Base-by-base conservation (phyloP, 1,139 yeast genomes). In the Kodamaea arcana region DNA sequence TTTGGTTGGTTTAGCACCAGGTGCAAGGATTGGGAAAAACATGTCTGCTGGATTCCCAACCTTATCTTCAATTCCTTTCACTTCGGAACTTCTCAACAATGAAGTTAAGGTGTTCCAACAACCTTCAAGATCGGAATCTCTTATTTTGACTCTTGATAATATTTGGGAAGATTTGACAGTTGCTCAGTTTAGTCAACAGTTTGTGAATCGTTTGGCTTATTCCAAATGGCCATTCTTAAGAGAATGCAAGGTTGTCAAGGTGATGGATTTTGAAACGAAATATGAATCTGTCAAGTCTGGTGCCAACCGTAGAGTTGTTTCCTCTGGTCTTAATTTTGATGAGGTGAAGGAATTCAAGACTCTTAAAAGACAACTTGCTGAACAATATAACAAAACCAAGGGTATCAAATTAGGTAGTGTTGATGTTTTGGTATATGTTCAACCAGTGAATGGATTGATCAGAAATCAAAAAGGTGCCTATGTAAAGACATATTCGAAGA, bases 1-100 rank as follows among this genome's bases (percentile, higher is more conserved):
- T 30, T 29, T 29, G 21, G 72, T 73, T 42, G 94, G 92, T 3
- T 67, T 88, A 38, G 64, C 77, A 32, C 70, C 74, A 23, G 84
- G 85, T 38, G 95, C 88, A 9, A 69, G 74, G 42, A 62, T 74
- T 3, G 97, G 97, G 30, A 66, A 63, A 20, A 72, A 81, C 4
- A 65, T 85, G 34, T 65, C 84, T 39, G 95, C 96, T 12, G 97
- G 97, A 2, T 92, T 94, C 72, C 98, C 98, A 36, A 70, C 92
- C 12, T 68, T 92, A 50, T 62, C 75, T 32, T 76, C 94, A 0
- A 60, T 92, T 31, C 82, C 90, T 4, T 83, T 80, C 51, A 60
- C 69, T 0, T 52, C 60, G 12, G 54, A 62, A 28, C 60, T 70
- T 45, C 61, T 65, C 32, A 60, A 84, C 43, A 81, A 79, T 41